Percentiles rank a stretch among this genome's conserved stretches.
These are phyloP conservation scores for Exophiala sp. DNA, from an alignment of 2,329 filamentous ascomycete genomes.

Conservation along the genomic window DNA sequence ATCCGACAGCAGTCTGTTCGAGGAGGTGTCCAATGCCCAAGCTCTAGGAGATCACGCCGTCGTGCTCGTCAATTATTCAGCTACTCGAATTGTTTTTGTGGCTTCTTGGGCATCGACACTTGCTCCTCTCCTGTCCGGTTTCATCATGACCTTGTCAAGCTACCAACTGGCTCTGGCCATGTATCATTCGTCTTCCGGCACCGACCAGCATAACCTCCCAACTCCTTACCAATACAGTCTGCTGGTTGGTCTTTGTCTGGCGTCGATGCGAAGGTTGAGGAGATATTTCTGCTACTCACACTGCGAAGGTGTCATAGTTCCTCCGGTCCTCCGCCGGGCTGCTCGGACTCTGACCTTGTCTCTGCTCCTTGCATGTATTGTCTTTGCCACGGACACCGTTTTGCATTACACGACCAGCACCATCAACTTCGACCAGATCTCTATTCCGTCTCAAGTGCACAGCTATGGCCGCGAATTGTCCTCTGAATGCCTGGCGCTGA, in stretches of 20 bases:
- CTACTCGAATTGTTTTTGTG: slow-evolving; percentile 26
- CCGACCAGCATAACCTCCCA: slow-evolving; percentile 19
- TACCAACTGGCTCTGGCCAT: slow-evolving; percentile 15
- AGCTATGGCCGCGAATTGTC: slow-evolving; percentile 22
- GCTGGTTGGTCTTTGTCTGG: slow-evolving; percentile 24
- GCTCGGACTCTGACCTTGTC: slow-evolving; percentile 16
- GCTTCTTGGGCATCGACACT: slow-evolving; percentile 26
- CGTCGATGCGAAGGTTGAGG: slow-evolving; percentile 21
- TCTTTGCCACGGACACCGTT: slow-evolving; percentile 22
- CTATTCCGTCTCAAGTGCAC: slow-evolving; percentile 3
- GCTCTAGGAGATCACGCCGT: slow-evolving; percentile 13
- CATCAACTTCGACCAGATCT: slow-evolving; percentile 18
- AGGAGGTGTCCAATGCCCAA: slow-evolving; percentile 13
- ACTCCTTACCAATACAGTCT: slow-evolving; percentile 28
- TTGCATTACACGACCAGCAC: slow-evolving; percentile 25
- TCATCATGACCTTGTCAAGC: slow-evolving; percentile 24
- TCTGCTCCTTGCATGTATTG: slow-evolving; percentile 18
- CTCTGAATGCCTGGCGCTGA: slow-evolving; percentile 17
- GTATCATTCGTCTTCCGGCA: slow-evolving; percentile 13
- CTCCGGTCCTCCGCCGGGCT: slow-evolving; percentile 21
- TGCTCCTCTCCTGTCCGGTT: slow-evolving; percentile 24
- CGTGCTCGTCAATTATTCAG: slow-evolving; percentile 27
- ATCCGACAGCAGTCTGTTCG: slow-evolving; percentile 16
- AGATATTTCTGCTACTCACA: slow-evolving; percentile 23
- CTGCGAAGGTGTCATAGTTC: slow-evolving; percentile 11